These are phyloP conservation scores for Apiospora sp. DNA, from an alignment of 2,329 filamentous ascomycete species.

Conservation along the genomic window DNA sequence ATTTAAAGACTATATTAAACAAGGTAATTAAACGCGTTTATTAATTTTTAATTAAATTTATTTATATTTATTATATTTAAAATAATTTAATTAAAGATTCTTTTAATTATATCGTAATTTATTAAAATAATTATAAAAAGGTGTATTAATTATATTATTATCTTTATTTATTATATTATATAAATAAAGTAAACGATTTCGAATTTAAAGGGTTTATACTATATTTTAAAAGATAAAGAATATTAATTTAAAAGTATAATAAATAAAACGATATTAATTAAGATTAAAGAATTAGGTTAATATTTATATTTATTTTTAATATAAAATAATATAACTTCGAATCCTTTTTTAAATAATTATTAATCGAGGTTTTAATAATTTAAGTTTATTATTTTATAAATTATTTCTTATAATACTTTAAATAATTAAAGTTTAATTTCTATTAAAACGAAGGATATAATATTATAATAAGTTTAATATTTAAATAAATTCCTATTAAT, in stretches of 20 bases:
- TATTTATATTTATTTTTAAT: not conserved
- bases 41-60: too few species aligned
- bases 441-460: not conserved
- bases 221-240: not conserved
- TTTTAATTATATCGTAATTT: too few species aligned
- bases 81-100: too few species aligned
- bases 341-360: not conserved
- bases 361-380: not conserved
- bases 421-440: not conserved
- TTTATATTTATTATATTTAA: too few species aligned
- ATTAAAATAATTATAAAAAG: too few species aligned
- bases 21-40: too few species aligned
- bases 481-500: not conserved
- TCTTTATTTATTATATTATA: not conserved
- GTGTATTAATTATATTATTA: not conserved
- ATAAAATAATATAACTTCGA: not conserved
- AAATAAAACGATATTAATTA: not conserved
- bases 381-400: not conserved
- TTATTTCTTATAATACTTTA: not conserved
- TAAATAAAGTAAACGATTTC: not conserved
- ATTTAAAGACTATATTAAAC: too few species aligned
- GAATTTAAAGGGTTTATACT: not conserved
- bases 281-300: not conserved
- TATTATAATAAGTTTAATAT: not conserved
- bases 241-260: not conserved